Base-by-base conservation (phyloP, 2,329 filamentous ascomycete genomes). In the Trichoderma cornu-damae region DNA sequence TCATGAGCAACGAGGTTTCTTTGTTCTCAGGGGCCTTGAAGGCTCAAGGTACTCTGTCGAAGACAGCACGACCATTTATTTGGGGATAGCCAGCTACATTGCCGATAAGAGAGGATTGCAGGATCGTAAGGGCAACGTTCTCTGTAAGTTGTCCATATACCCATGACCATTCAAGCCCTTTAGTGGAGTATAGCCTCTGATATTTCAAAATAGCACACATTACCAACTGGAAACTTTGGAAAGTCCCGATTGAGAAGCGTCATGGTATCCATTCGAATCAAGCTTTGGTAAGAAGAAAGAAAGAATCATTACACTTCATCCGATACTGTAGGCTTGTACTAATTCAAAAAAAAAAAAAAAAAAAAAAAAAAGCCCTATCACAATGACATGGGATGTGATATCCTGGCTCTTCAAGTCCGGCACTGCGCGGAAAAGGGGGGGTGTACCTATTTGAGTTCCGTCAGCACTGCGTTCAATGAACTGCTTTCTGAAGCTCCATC, bases 41-140 rank as follows among this genome's bases (percentile, higher is more conserved):
- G 71, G 77, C 1, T 63, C 69, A 2, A 69, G 66, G 1, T 79
- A 81, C 65, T 74, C 75, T 2, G 69, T 74, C 22, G 77, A 83
- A 60, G 81, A 86, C 51, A 80, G 79, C 53, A 68, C 80, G 14
- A 72, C 77, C 4, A 71, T 84, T 42, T 85, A 81, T 62, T 73
- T 84, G 4, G 83, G 80, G 0, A 68, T 86, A 9, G 75, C 82
- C 1, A 77, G 75, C 56, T 77, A 85, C 62, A 75, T 87, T 49
- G 83, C 78, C 1, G 73, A 79, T 35, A 72, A 77, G 46, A 75
- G 81, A 37, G 80, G 80, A 2, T 61, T 77, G 2, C 80, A 83
- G 57, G 75, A 76, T 56, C 70, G 70, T n/a, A 74, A 73, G 42
- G 77, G 77, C 9, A 74, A 75, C 34, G 73, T 80, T 64, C 61